phyloP scores from a whole-genome alignment of 352 stramenopile species.

The Globisporangium orthogonon region DNA sequence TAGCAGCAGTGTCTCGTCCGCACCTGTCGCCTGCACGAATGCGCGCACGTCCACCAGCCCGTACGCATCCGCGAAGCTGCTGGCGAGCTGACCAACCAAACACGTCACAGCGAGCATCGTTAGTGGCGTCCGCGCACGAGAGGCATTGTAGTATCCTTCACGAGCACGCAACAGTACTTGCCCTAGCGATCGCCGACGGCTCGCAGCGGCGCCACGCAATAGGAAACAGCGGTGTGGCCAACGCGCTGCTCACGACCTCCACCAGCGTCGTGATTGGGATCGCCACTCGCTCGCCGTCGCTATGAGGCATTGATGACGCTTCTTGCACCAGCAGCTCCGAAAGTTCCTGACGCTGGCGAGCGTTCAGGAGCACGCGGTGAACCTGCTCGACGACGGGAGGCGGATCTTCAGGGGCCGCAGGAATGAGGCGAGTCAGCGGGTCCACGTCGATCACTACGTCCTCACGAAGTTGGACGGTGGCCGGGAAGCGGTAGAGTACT shows the following conservation, averaged over 20 bases:
- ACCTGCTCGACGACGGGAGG: slow-evolving; percentile 35
- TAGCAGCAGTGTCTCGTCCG: slow-evolving; percentile 18
- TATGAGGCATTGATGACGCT: slow-evolving; percentile 4
- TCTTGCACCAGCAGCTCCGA: background rate
- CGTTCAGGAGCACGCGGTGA: slow-evolving; percentile 40
- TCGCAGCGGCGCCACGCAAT: slow-evolving; percentile 30
- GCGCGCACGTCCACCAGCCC: slow-evolving; percentile 30
- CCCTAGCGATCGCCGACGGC: slow-evolving; percentile 38
- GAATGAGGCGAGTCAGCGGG: slow-evolving; percentile 26
- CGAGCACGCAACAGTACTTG: slow-evolving; percentile 6
- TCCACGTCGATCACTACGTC: slow-evolving; percentile 49
- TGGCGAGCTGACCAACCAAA: slow-evolving; percentile 21
- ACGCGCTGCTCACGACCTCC: slow-evolving; percentile 24
- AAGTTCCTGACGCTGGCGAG: slow-evolving; percentile 28
- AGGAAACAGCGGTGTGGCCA: slow-evolving; percentile 28
- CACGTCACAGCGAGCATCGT: background rate
- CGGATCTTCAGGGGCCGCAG: slow-evolving; percentile 18
- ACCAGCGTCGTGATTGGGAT: slow-evolving; percentile 12
- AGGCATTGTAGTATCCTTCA: background rate
- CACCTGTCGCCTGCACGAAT: slow-evolving; percentile 27
- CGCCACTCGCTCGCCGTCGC: slow-evolving; percentile 10
- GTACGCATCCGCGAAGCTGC: slow-evolving; percentile 19
- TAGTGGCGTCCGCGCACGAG: background rate
- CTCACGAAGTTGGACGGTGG: slow-evolving; percentile 42
- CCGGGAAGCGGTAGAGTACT: slow-evolving; percentile 44